phyloP scores from a whole-genome alignment of 1,139 yeast species.

The Yamadazyma taylorii region DNA sequence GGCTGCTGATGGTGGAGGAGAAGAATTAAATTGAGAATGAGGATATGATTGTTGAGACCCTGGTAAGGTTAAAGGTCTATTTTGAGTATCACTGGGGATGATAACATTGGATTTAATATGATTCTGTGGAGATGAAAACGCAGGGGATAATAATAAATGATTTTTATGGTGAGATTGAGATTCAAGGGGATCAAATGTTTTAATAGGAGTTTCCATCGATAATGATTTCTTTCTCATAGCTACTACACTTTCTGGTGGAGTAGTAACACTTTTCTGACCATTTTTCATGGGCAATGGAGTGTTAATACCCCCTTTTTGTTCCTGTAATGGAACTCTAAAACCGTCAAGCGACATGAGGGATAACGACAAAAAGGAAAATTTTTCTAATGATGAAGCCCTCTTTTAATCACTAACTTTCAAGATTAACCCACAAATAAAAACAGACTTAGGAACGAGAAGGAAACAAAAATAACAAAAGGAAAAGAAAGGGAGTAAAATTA shows the following conservation, averaged over 20 bases:
- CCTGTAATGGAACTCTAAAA: constrained; percentile 19
- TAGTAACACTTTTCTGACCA: constrained; percentile 26
- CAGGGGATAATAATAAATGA: constrained; percentile 39
- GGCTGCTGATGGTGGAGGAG: too few relatives aligned
- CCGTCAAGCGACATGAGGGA: constrained; percentile 11
- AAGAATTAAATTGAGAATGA: background rate
- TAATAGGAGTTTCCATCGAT: constrained; percentile 20
- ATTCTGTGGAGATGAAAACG: constrained; percentile 48
- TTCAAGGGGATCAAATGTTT: constrained; percentile 12
- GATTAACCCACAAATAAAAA: too few relatives aligned
- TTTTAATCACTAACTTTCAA: too few relatives aligned
- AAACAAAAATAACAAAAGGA: too few relatives aligned
- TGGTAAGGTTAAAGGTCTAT: too few relatives aligned
- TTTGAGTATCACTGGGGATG: background rate
- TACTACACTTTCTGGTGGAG: constrained; percentile 34
- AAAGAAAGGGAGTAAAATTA: too few relatives aligned
- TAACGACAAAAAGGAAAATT: too few relatives aligned
- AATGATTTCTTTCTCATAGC: constrained; percentile 10
- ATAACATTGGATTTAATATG: constrained; percentile 8
- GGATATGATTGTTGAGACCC: background rate
- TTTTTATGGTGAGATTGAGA: constrained; percentile 5
- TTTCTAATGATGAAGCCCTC: too few relatives aligned
- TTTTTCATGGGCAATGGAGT: constrained; percentile 17
- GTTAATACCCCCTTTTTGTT: constrained; percentile 15
- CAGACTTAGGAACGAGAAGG: too few relatives aligned